Base-by-base conservation (phyloP, 371 early-diverging fungal species). In the Parasitella parasitica region DNA sequence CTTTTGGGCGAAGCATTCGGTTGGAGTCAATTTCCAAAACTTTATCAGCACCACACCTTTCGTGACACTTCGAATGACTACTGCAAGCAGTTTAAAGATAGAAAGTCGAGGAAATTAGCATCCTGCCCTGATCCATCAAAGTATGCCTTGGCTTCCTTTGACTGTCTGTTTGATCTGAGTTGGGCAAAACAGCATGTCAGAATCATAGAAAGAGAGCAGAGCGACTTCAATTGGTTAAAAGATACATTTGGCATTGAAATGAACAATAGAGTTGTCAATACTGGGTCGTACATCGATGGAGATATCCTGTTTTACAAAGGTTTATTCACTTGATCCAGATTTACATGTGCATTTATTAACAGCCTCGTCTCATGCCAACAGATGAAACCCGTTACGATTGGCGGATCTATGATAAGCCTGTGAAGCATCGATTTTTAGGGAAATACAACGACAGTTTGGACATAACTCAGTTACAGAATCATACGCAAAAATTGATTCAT, bases 1-100 rank as follows among this genome's bases (percentile, higher is more conserved):
- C 57, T 82, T 18, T 56, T 87, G 32, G 88, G 87, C 16, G 76
- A 78, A 53, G 70, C 77, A 3, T 81, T 81, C 68, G 78, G 78
- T 13, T 81, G 81, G 81, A 73, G 68, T 46, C 59, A 59, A 9
- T 75, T 76, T 53, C 64, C 60, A 28, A 72, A 67, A 50, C 57
- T 81, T 6, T 64, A 75, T 7, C 53, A 69, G 5, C 78, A 78
- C 15, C 81, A 81, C 32, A 69, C 48, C n/a, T n/a, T 75, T 54
- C 76, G 74, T 49, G 78, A 67, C 15, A 55, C 59, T 50, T 37
- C 26, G 22, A 37, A 59, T 36, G 8, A 28, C 20, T 49, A 28
- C 28, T 63, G 64, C 50, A 54, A 39, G n/a, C 60, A 32, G 35
- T 63, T 61, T 9, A 55, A 58, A 54, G 35, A 41, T 35, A 63